These are phyloP conservation scores for Lepidium africanum DNA, from an alignment of 345 rosid species.

Conservation along the genomic window DNA sequence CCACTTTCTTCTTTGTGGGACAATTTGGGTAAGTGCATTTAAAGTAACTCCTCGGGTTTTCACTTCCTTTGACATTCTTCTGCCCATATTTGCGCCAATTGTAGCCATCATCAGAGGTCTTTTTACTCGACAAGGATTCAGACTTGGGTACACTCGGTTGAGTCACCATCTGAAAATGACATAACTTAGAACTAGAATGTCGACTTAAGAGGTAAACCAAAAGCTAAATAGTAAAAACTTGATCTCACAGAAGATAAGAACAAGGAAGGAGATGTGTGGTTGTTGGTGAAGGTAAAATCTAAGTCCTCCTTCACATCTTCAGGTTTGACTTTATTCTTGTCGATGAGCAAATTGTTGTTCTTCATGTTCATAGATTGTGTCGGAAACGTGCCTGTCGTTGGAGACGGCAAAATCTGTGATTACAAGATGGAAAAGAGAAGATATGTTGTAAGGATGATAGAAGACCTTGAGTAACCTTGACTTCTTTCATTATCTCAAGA, in stretches of 20 bases:
- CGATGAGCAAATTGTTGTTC: background rate
- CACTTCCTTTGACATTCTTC: conserved; percentile 91
- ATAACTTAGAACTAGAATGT: background rate
- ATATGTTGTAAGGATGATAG: background rate
- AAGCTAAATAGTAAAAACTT: background rate
- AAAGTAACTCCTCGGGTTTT: conserved; percentile 90
- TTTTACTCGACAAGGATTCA: background rate
- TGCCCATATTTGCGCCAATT: conserved; percentile 99
- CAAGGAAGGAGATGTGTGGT: conserved; percentile 25
- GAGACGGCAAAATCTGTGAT: conserved; percentile 73
- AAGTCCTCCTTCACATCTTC: conserved; percentile 34
- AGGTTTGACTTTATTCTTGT: conserved; percentile 28
- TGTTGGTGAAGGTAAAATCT: conserved; percentile 48
- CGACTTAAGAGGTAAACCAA: background rate
- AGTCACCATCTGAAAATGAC: conserved; percentile 2
- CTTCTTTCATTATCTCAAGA: background rate
- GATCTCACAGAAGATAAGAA: conserved; percentile 33
- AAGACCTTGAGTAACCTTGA: background rate
- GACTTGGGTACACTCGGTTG: conserved; percentile 20
- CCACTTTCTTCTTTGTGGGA: conserved; percentile 86
- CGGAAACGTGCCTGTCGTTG: conserved; percentile 79
- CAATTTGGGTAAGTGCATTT: conserved; percentile 81
- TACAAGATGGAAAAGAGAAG: background rate
- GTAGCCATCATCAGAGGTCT: conserved; percentile 67
- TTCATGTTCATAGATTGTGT: conserved; percentile 46